Conservation (phyloP, 495 filamentous ascomycete genomes). For the Glonium stellatum region DNA sequence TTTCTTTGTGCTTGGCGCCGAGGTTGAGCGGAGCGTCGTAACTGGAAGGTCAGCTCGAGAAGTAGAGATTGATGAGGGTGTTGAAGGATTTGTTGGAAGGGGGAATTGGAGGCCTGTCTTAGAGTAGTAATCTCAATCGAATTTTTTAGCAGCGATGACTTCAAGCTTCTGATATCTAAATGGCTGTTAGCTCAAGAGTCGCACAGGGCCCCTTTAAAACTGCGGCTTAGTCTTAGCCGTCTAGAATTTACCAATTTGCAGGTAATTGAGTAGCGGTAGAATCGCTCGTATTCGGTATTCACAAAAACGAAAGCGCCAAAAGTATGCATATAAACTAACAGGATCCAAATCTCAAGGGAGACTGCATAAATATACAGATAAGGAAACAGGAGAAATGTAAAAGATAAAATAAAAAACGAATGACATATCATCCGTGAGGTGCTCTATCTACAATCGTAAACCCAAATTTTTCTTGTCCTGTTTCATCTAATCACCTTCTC, state of each 20-base stretch:
- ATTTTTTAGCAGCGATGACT: no score
- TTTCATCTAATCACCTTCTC: constrained; percentile 53
- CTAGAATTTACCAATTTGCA: no score
- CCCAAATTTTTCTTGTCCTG: neutral
- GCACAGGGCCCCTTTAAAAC: no score
- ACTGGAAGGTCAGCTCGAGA: constrained; percentile 53
- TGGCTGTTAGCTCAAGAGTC: no score
- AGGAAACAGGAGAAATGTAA: neutral
- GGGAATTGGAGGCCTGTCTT: constrained; percentile 18
- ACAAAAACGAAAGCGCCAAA: neutral
- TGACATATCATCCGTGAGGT: constrained; percentile 1
- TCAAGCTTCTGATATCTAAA: no score
- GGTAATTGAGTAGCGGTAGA: no score
- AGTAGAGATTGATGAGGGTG: constrained; percentile 52
- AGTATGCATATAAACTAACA: neutral
- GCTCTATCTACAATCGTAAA: neutral
- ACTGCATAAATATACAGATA: neutral
- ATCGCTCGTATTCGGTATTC: no score
- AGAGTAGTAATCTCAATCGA: neutral
- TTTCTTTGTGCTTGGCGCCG: constrained; percentile 53
- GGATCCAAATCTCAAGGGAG: neutral
- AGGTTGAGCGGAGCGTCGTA: constrained; percentile 54
- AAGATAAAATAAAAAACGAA: neutral
- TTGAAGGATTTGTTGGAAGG: constrained; percentile 47
- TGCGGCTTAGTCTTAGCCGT: no score